Conservation (phyloP, 1,284 basidiomycete species). For the Lentinus polychrous region DNA sequence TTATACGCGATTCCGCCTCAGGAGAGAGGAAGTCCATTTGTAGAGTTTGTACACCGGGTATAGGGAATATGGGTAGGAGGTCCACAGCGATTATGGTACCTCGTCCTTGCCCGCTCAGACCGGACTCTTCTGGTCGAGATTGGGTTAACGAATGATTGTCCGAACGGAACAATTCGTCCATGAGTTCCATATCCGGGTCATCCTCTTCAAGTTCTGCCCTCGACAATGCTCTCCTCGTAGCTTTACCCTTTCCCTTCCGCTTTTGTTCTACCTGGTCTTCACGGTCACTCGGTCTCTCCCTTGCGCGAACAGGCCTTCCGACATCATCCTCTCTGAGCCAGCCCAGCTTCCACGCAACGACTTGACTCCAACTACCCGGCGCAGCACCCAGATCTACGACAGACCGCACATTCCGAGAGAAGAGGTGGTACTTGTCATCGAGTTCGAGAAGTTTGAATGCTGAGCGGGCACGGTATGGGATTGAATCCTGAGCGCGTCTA, state of each 20-base stretch:
- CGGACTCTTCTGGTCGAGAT: background rate
- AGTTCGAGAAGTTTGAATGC: conserved; percentile 84
- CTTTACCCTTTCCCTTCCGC: background rate
- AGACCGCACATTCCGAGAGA: conserved; percentile 43
- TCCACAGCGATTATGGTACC: conserved; percentile 71
- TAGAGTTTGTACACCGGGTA: conserved; percentile 62
- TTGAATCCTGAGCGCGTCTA: conserved; percentile 38
- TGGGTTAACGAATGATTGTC: background rate
- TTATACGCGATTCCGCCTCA: conserved; percentile 42
- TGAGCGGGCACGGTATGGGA: conserved; percentile 66
- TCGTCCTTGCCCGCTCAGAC: conserved; percentile 23
- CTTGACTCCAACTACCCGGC: conserved; percentile 87
- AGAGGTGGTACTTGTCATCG: conserved; percentile 45
- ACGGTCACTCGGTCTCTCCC: background rate
- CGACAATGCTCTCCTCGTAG: background rate
- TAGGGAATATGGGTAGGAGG: conserved; percentile 58
- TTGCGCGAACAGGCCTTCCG: background rate
- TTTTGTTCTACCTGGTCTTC: background rate
- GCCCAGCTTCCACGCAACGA: conserved; percentile 53
- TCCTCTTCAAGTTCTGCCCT: conserved; percentile 9
- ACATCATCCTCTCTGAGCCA: conserved; percentile 16
- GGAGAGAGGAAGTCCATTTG: conserved; percentile 72
- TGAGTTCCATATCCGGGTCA: background rate
- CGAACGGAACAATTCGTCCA: background rate
- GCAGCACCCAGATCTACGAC: conserved; percentile 84